These are phyloP conservation scores for Gossypium davidsonii DNA, from an alignment of 441 rosid species.

Conservation along the genomic window DNA sequence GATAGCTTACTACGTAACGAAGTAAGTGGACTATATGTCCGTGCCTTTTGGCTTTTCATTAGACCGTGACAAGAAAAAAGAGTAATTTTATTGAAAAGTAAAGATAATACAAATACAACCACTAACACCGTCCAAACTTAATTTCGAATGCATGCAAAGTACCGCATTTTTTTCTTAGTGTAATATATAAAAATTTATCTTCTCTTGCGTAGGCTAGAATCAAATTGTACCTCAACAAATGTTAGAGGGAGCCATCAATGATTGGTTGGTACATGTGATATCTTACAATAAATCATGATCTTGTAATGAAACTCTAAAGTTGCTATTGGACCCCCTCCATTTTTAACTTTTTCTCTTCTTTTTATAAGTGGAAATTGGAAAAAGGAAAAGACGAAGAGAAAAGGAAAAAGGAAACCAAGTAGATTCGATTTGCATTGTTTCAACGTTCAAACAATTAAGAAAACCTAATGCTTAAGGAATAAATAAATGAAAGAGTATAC, in stretches of 20 bases:
- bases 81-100: too few relatives aligned
- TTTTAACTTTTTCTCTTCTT: slow-evolving; percentile 36
- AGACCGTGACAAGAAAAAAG: too few relatives aligned
- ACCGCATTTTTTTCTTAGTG: too few relatives aligned
- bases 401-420: not conserved
- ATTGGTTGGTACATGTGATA: slow-evolving; percentile 32
- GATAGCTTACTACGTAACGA: too few relatives aligned
- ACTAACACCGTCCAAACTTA: too few relatives aligned
- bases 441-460: not conserved
- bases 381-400: not conserved
- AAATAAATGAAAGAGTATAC: not conserved
- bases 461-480: not conserved
- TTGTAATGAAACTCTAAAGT: slow-evolving; percentile 47
- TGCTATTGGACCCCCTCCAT: slow-evolving; percentile 19
- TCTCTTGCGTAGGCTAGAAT: too few relatives aligned
- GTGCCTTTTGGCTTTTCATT: too few relatives aligned
- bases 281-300: slow-evolving; percentile 70
- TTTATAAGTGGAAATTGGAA: slow-evolving; percentile 16
- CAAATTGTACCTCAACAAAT: too few relatives aligned
- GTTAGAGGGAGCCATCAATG: not conserved
- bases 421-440: slow-evolving; percentile 36
- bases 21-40: too few relatives aligned
- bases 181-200: too few relatives aligned
- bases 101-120: too few relatives aligned
- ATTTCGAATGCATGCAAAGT: too few relatives aligned